These are phyloP conservation scores for Anthracocystis walkeri DNA, from an alignment of 1,284 basidiomycete genomes.

Conservation along the genomic window DNA sequence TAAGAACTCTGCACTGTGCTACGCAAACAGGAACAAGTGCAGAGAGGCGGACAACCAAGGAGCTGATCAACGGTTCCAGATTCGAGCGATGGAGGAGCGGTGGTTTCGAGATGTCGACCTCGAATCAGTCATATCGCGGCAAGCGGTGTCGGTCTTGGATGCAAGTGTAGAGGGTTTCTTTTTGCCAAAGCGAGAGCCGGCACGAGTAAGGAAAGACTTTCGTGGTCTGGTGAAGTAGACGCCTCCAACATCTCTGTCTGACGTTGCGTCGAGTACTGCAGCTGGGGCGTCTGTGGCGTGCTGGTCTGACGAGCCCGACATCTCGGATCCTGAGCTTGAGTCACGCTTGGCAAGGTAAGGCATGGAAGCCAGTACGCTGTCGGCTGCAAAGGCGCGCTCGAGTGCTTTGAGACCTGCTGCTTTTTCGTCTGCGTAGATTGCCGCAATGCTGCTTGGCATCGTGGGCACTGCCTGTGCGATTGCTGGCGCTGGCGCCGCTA, in stretches of 20 bases:
- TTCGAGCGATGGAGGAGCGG: slow-evolving; percentile 27
- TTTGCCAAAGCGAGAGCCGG: slow-evolving; percentile 30
- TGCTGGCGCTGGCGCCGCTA: slow-evolving; percentile 9
- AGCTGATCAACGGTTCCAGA: slow-evolving; percentile 21
- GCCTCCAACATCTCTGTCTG: slow-evolving; percentile 31
- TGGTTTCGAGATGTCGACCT: slow-evolving; percentile 11
- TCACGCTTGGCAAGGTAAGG: slow-evolving; percentile 40
- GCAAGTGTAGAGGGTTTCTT: slow-evolving; percentile 9
- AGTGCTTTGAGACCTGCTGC: slow-evolving; percentile 32
- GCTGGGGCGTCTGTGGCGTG: slow-evolving; percentile 19
- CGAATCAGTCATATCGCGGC: slow-evolving; percentile 1
- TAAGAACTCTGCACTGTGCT: neutral
- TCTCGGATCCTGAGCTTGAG: slow-evolving; percentile 39
- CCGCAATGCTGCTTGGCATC: slow-evolving; percentile 15
- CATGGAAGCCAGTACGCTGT: slow-evolving; percentile 39
- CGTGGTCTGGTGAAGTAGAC: slow-evolving; percentile 25
- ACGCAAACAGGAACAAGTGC: neutral
- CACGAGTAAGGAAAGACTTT: slow-evolving; percentile 23
- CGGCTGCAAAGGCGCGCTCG: slow-evolving; percentile 24
- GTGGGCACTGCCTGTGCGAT: slow-evolving; percentile 4
- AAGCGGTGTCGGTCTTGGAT: slow-evolving; percentile 5
- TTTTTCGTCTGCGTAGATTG: slow-evolving; percentile 32
- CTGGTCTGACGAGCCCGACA: slow-evolving; percentile 38
- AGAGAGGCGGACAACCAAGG: neutral
- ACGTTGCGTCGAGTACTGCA: slow-evolving; percentile 17